phyloP scores from a whole-genome alignment of 306 rosid genomes.

The Fragaria vesca region DNA sequence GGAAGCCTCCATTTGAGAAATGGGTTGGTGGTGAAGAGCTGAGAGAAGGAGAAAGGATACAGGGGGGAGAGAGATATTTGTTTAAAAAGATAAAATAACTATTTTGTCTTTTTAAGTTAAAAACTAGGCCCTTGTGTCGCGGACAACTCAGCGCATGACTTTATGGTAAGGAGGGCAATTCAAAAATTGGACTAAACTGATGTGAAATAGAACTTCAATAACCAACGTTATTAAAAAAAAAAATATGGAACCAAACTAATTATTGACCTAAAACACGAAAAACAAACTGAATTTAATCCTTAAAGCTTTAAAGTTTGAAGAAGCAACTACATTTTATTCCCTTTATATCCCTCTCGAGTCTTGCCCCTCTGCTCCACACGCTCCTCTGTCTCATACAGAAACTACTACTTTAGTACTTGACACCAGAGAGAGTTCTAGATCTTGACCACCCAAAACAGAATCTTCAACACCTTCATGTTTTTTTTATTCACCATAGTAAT shows the following conservation, averaged over 20 bases:
- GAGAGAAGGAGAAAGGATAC: background rate
- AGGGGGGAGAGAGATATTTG: background rate
- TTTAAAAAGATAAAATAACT: background rate
- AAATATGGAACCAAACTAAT: too few species aligned
- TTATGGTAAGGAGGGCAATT: too few species aligned
- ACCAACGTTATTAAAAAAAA: too few species aligned
- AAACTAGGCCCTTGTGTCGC: too few species aligned
- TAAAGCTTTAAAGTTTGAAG: background rate
- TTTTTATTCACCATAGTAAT: conserved; percentile 1
- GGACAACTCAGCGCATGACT: too few species aligned
- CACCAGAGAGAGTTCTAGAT: conserved; percentile 38
- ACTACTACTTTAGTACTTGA: conserved; percentile 13
- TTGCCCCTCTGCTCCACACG: conserved; percentile 42
- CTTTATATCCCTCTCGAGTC: background rate
- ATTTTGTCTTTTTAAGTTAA: too few species aligned
- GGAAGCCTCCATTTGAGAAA: conserved; percentile 55
- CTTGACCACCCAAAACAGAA: conserved; percentile 47
- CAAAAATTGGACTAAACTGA: too few species aligned
- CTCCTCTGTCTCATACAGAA: conserved; percentile 27
- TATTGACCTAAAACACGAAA: too few species aligned
- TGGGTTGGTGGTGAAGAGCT: conserved; percentile 4
- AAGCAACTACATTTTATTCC: background rate
- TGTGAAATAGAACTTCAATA: too few species aligned
- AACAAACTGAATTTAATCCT: too few species aligned
- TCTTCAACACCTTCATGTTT: conserved; percentile 10